phyloP scores from a whole-genome alignment of 495 filamentous ascomycete species.

The Penicillium arizonense region DNA sequence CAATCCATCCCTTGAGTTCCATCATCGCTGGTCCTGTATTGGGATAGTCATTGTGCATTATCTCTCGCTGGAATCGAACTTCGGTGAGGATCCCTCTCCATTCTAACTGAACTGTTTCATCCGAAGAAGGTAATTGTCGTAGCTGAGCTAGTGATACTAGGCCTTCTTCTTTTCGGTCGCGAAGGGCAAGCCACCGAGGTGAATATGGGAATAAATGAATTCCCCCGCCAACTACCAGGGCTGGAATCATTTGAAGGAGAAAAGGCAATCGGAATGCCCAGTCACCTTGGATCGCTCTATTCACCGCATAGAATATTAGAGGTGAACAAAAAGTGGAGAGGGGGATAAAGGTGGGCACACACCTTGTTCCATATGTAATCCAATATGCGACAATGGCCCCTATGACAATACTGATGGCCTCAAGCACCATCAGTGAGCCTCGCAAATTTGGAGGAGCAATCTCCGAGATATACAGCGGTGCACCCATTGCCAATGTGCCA shows the following conservation, averaged over 20 bases:
- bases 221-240: slow-evolving; percentile 54
- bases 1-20: slow-evolving; percentile 13
- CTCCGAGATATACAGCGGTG: slow-evolving; percentile 68
- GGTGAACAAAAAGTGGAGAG: neutral
- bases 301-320: neutral
- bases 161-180: slow-evolving; percentile 62
- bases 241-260: slow-evolving; percentile 65
- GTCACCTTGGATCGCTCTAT: slow-evolving; percentile 34
- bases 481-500: slow-evolving; percentile 29
- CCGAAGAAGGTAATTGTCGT: slow-evolving; percentile 15
- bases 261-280: slow-evolving; percentile 64
- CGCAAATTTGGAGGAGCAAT: slow-evolving; percentile 59
- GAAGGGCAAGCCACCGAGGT: slow-evolving; percentile 65
- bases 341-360: slow-evolving; percentile 1
- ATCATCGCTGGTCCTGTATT: slow-evolving; percentile 4
- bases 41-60: slow-evolving; percentile 9
- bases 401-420: slow-evolving; percentile 68
- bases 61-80: slow-evolving; percentile 17
- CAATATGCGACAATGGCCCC: slow-evolving; percentile 71
- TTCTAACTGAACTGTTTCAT: slow-evolving; percentile 20
- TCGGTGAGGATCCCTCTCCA: slow-evolving; percentile 22
- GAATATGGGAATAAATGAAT: slow-evolving; percentile 64
- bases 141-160: slow-evolving; percentile 47
- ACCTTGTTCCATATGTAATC: slow-evolving; percentile 62
- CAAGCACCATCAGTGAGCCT: slow-evolving; percentile 63